Conservation (phyloP, 495 filamentous ascomycete species). For the Hypomontagnella submonticulosa region DNA sequence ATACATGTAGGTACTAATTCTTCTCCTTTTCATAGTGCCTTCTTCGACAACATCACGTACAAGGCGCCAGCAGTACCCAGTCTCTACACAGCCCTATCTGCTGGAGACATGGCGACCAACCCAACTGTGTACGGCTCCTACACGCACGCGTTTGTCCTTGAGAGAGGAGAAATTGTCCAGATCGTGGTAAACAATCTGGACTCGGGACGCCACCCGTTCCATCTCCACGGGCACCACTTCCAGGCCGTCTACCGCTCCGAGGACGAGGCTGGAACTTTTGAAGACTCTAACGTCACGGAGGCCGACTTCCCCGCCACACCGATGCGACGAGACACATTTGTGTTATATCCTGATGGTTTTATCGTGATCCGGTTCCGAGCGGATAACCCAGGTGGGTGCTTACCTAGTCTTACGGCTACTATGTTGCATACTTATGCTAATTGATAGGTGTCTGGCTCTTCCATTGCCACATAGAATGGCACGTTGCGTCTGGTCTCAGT, state of each 20-base stretch:
- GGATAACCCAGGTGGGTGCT: conserved; percentile 73
- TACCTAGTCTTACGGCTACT: background rate
- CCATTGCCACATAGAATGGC: conserved; percentile 77
- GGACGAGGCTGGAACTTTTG: conserved; percentile 56
- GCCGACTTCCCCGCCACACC: conserved; percentile 57
- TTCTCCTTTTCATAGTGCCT: conserved; percentile 62
- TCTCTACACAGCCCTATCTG: conserved; percentile 77
- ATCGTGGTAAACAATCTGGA: conserved; percentile 85
- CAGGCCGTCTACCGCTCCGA: conserved; percentile 66
- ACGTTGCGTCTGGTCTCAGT: conserved; percentile 70
- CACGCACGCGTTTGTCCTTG: conserved; percentile 75
- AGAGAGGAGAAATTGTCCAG: conserved; percentile 75
- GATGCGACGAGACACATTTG: conserved; percentile 66
- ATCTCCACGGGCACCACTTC: conserved; percentile 87
- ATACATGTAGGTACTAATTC: conserved; percentile 5
- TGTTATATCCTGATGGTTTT: conserved; percentile 65
- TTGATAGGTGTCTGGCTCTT: conserved; percentile 74
- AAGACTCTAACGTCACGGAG: conserved; percentile 55
- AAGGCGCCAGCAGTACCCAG: conserved; percentile 79
- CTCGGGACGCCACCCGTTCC: conserved; percentile 81
- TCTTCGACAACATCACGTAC: conserved; percentile 85
- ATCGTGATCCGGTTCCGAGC: conserved; percentile 76
- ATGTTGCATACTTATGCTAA: background rate
- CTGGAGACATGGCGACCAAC: conserved; percentile 71
- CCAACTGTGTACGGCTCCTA: conserved; percentile 76